Percentiles rank a stretch among this genome's conserved stretches.
Evolutionary conservation across 1,284 basidiomycete genomes (phyloP).

Genomic region (Entoloma clypeatum): DNA sequence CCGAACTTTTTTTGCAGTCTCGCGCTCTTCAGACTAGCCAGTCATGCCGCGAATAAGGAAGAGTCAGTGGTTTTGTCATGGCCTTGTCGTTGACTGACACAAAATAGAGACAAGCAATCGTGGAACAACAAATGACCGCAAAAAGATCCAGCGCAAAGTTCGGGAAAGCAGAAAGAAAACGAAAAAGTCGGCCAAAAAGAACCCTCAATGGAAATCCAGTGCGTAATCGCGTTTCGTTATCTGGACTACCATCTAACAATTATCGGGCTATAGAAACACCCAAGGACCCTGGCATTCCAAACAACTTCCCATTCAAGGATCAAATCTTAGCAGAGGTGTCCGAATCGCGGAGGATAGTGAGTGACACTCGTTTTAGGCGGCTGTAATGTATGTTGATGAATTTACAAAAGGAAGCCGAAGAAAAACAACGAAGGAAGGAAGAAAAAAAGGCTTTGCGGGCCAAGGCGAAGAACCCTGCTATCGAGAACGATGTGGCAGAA

Average conservation of each 20-base stretch:
- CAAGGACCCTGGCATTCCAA: slow-evolving; percentile 96
- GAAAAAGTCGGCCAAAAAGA: slow-evolving; percentile 79
- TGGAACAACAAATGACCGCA: slow-evolving; percentile 67
- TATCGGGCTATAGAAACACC: slow-evolving; percentile 49
- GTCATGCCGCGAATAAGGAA: slow-evolving; percentile 77
- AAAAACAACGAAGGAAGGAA: slow-evolving; percentile 62
- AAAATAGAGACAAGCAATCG: slow-evolving; percentile 81
- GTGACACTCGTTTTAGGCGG: slow-evolving; percentile 21
- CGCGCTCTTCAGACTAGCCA: no score
- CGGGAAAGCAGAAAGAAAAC: slow-evolving; percentile 77
- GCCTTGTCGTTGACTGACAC: background rate
- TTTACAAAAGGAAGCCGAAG: slow-evolving; percentile 53
- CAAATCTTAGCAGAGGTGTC: slow-evolving; percentile 90
- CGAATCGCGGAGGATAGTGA: slow-evolving; percentile 70
- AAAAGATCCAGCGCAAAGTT: slow-evolving; percentile 78
- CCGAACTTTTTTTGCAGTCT: no score
- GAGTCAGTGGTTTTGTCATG: slow-evolving; percentile 38
- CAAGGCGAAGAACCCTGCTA: slow-evolving; percentile 18
- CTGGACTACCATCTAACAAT: background rate
- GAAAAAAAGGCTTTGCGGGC: slow-evolving; percentile 47
- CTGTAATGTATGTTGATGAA: slow-evolving; percentile 2
- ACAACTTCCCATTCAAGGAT: slow-evolving; percentile 96
- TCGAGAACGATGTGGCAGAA: slow-evolving; percentile 31
- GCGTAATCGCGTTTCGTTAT: slow-evolving; percentile 32
- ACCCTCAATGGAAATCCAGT: slow-evolving; percentile 91